These are phyloP conservation scores for Mycena maculata DNA, from an alignment of 768 basidiomycete genomes.

Conservation along the genomic window DNA sequence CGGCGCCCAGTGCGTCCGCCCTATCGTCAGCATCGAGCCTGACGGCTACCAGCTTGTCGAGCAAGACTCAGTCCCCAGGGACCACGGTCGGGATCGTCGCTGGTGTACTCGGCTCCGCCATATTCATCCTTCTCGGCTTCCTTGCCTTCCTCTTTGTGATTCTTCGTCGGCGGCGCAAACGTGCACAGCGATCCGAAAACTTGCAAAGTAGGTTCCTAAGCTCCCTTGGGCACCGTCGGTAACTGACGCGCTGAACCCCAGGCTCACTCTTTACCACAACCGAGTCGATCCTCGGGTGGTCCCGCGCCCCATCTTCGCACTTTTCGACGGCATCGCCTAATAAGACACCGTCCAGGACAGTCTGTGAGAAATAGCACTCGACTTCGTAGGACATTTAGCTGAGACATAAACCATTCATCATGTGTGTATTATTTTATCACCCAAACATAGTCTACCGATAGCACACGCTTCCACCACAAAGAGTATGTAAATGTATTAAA, in stretches of 20 bases:
- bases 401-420: too few species aligned
- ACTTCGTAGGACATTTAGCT: too few species aligned
- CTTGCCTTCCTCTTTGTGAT: conserved; percentile 25
- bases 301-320: conserved; percentile 14
- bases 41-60: neutral
- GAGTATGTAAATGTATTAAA: too few species aligned
- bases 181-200: neutral
- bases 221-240: neutral
- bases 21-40: neutral
- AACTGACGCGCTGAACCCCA: neutral
- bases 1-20: conserved; percentile 21
- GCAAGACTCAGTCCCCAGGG: neutral
- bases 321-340: neutral
- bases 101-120: conserved; percentile 40
- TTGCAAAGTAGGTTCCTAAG: conserved; percentile 18
- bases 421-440: neutral
- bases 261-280: conserved; percentile 30
- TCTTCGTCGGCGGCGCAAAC: conserved; percentile 31
- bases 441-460: neutral
- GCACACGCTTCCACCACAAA: too few species aligned
- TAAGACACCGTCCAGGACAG: neutral
- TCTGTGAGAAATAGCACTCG: conserved; percentile 1
- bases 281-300: conserved; percentile 27
- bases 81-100: conserved; percentile 41
- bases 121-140: conserved; percentile 35